Evolutionary conservation across 129 eudicot species (phyloP).

Genomic region (Centella asiatica): DNA sequence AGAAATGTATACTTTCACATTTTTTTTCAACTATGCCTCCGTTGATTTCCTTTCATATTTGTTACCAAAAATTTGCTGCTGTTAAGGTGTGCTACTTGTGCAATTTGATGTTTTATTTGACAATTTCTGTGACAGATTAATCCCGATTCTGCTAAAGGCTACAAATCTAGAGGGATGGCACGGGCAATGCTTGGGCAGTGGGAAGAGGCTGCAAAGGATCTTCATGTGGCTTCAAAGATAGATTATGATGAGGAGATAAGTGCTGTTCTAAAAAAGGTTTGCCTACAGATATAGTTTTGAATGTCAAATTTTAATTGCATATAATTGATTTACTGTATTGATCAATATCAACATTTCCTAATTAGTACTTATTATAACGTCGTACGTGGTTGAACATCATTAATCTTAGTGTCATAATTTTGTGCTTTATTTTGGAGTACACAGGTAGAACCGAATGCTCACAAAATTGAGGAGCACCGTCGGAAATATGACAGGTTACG

Average conservation of each 20-base stretch:
- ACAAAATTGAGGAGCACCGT: slow-evolving; percentile 88
- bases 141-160: slow-evolving; percentile 97
- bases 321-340: no score
- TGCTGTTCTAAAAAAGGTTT: slow-evolving; percentile 81
- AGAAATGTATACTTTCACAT: no score
- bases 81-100: not conserved
- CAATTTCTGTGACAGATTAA: slow-evolving; percentile 44
- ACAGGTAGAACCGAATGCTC: slow-evolving; percentile 97
- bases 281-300: no score
- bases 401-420: not conserved
- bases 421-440: not conserved
- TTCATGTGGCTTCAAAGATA: slow-evolving; percentile 81
- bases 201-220: slow-evolving; percentile 96
- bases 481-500: slow-evolving; percentile 83
- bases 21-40: no score
- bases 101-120: not conserved
- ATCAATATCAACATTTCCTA: no score
- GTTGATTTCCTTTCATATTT: no score
- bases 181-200: slow-evolving; percentile 85
- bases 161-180: slow-evolving; percentile 93
- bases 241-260: slow-evolving; percentile 93
- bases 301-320: no score
- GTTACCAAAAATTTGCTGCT: not conserved
- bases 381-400: not conserved
- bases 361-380: not conserved